These are phyloP conservation scores for Backusella psychrophila DNA, from an alignment of 192 early-diverging fungal species.

Conservation along the genomic window DNA sequence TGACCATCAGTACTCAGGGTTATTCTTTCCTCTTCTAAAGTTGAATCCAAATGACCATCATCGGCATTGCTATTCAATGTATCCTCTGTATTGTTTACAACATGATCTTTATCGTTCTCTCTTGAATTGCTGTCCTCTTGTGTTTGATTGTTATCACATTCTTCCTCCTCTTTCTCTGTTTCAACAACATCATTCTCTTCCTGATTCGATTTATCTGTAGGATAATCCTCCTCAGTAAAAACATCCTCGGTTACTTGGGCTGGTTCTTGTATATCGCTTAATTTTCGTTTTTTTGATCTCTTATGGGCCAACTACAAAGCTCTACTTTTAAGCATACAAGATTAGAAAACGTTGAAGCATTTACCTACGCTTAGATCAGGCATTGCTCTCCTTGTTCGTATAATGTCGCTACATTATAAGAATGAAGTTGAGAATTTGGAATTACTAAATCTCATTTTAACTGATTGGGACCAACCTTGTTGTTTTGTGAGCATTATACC, in stretches of 20 bases:
- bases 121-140: background rate
- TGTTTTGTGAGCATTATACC: background rate
- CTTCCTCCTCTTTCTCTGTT: background rate
- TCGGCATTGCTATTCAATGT: background rate
- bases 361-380: background rate
- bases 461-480: background rate
- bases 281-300: background rate
- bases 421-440: background rate
- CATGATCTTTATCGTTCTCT: background rate
- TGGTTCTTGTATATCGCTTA: background rate
- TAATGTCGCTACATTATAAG: background rate
- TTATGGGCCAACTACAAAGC: background rate
- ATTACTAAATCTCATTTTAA: background rate
- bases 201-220: background rate
- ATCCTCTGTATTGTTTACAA: too few species aligned
- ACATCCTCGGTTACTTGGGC: background rate
- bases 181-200: background rate
- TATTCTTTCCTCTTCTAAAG: background rate
- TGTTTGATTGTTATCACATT: background rate
- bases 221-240: background rate
- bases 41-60: background rate
- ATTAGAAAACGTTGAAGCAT: background rate
- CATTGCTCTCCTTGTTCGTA: constrained; percentile 1
- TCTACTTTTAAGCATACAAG: background rate
- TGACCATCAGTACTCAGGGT: background rate